phyloP scores from a whole-genome alignment of 768 basidiomycete species.

The Suillus tomentosus region DNA sequence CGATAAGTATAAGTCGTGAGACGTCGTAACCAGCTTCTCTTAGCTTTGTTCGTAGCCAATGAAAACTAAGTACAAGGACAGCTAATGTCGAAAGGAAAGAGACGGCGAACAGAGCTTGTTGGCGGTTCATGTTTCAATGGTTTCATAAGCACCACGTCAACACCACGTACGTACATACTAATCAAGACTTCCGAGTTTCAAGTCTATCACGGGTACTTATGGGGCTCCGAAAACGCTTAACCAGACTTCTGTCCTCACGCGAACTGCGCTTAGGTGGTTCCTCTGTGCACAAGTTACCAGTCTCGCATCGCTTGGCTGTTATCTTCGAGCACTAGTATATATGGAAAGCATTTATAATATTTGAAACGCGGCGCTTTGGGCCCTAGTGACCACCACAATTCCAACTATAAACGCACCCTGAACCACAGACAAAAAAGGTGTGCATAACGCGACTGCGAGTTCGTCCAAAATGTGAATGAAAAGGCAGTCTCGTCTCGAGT shows the following conservation, averaged over 20 bases:
- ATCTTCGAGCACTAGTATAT: not conserved
- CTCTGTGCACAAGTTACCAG: not conserved
- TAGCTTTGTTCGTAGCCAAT: conserved; percentile 46
- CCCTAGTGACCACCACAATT: too few relatives aligned
- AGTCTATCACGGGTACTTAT: not conserved
- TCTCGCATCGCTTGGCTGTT: not conserved
- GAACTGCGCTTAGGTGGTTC: not conserved
- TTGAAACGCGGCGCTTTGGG: too few relatives aligned
- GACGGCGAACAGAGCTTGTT: conserved; percentile 55
- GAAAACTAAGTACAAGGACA: conserved; percentile 47
- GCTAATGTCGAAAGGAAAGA: conserved; percentile 52
- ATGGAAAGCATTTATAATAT: not conserved
- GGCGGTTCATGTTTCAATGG: conserved; percentile 39
- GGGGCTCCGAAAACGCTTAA: not conserved
- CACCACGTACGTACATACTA: not conserved
- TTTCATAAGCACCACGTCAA: not conserved
- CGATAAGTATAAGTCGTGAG: conserved; percentile 62
- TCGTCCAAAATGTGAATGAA: too few relatives aligned
- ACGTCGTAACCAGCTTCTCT: conserved; percentile 57
- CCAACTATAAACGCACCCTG: too few relatives aligned
- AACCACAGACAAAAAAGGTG: too few relatives aligned
- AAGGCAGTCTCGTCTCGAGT: too few relatives aligned
- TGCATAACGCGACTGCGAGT: too few relatives aligned
- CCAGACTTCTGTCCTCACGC: not conserved
- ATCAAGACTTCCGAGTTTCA: not conserved